A percentile compares a stretch with the other conserved stretches of the same genome.
phyloP scores from a whole-genome alignment of 1,284 basidiomycete genomes.

The Trametes polyzona region DNA sequence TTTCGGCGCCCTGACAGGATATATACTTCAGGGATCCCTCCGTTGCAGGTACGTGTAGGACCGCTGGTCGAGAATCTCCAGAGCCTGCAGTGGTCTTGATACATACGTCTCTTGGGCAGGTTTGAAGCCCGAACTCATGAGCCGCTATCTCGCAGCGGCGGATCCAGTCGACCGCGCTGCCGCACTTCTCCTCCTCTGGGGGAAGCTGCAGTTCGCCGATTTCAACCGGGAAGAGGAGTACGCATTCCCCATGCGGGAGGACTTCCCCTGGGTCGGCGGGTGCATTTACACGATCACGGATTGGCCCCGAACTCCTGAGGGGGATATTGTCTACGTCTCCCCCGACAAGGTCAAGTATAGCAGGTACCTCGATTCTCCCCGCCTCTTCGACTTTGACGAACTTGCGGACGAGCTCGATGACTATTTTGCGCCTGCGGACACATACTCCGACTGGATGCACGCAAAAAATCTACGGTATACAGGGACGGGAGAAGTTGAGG shows the following conservation, averaged over 20 bases:
- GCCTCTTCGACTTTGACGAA: background rate
- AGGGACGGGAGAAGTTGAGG: too few species aligned
- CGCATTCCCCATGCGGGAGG: background rate
- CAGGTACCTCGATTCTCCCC: background rate
- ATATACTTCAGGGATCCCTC: too few species aligned
- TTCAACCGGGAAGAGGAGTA: background rate
- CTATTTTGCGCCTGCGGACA: background rate
- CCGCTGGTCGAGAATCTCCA: too few species aligned
- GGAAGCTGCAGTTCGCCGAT: background rate
- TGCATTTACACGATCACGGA: background rate
- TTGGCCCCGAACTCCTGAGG: conserved; percentile 5
- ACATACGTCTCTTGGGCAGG: background rate
- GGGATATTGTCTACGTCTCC: background rate
- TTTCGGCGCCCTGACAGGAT: too few species aligned
- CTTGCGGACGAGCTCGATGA: background rate
- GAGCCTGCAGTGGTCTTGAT: background rate
- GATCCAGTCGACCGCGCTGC: background rate
- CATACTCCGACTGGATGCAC: background rate
- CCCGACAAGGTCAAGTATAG: background rate
- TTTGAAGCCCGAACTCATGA: background rate
- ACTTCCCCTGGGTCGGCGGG: background rate
- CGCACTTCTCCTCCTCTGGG: conserved; percentile 3
- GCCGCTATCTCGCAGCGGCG: background rate
- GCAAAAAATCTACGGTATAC: background rate
- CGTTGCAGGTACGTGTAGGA: too few species aligned